Evolutionary conservation across 768 basidiomycete species (phyloP).

Genomic region (Royoungia palumana): DNA sequence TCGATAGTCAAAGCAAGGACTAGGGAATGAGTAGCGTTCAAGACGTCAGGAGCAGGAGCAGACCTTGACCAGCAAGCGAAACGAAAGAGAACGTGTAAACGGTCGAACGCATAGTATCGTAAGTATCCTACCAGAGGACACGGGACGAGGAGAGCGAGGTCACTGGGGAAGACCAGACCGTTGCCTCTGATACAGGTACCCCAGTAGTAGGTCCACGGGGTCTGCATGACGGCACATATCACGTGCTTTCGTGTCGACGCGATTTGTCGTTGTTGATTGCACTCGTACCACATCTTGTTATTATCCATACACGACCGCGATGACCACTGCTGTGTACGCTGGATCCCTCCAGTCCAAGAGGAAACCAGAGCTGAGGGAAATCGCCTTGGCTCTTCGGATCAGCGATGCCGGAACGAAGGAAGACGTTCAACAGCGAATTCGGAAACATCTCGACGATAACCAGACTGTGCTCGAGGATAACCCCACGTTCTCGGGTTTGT

Average conservation of each 20-base stretch:
- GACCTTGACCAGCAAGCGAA: constrained; percentile 63
- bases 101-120: constrained; percentile 28
- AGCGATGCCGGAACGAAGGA: constrained; percentile 60
- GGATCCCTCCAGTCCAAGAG: constrained; percentile 63
- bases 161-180: constrained; percentile 14
- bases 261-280: constrained; percentile 32
- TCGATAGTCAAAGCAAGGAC: constrained; percentile 50
- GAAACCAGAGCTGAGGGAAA: constrained; percentile 63
- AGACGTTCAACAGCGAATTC: constrained; percentile 59
- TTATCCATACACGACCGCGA: constrained; percentile 19
- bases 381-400: constrained; percentile 52
- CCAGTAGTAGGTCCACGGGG: constrained; percentile 6
- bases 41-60: neutral
- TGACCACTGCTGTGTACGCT: constrained; percentile 44
- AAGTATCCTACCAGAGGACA: constrained; percentile 34
- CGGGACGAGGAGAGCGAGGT: constrained; percentile 14
- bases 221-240: constrained; percentile 5
- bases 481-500: constrained; percentile 56
- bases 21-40: neutral
- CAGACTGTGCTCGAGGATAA: constrained; percentile 54
- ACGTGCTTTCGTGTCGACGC: constrained; percentile 25
- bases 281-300: constrained; percentile 10
- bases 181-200: constrained; percentile 3
- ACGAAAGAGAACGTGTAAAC: constrained; percentile 28
- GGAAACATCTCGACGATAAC: constrained; percentile 56